Evolutionary conservation across 805 yeast species (phyloP).

Genomic region (Kuraishia hungarica): DNA sequence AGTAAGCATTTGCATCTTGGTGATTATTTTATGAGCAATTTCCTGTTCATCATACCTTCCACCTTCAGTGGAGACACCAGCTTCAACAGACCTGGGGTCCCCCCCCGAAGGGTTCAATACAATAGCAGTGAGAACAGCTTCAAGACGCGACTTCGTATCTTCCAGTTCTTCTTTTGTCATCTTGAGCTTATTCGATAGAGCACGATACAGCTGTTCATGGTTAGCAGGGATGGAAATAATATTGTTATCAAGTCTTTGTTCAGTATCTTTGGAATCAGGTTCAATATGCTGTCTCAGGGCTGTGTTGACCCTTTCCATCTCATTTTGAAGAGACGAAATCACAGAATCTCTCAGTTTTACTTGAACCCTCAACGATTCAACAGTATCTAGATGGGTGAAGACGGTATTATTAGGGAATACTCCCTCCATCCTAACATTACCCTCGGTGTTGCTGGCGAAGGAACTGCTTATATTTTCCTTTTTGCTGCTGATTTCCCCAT

Average conservation of each 20-base stretch:
- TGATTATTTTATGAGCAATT: slow-evolving; percentile 62
- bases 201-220: slow-evolving; percentile 16
- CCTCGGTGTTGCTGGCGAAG: neutral
- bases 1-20: slow-evolving; percentile 49
- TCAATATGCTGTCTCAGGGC: slow-evolving; percentile 26
- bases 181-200: slow-evolving; percentile 18
- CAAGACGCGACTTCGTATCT: slow-evolving; percentile 56
- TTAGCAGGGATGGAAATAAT: slow-evolving; percentile 15
- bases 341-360: slow-evolving; percentile 47
- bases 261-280: slow-evolving; percentile 16
- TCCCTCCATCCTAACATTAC: neutral
- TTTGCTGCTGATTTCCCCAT: neutral
- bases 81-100: slow-evolving; percentile 4
- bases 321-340: slow-evolving; percentile 35
- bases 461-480: neutral
- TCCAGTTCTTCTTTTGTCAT: slow-evolving; percentile 36
- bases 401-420: neutral
- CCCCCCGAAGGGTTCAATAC: slow-evolving; percentile 42
- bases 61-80: slow-evolving; percentile 21
- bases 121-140: slow-evolving; percentile 49
- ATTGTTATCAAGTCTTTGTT: neutral
- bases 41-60: slow-evolving; percentile 72
- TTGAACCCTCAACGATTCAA: slow-evolving; percentile 31
- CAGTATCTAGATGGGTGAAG: neutral
- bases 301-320: slow-evolving; percentile 31